These are phyloP conservation scores for Pterocarpus macrocarpus DNA, from an alignment of 306 rosid genomes.

Conservation along the genomic window DNA sequence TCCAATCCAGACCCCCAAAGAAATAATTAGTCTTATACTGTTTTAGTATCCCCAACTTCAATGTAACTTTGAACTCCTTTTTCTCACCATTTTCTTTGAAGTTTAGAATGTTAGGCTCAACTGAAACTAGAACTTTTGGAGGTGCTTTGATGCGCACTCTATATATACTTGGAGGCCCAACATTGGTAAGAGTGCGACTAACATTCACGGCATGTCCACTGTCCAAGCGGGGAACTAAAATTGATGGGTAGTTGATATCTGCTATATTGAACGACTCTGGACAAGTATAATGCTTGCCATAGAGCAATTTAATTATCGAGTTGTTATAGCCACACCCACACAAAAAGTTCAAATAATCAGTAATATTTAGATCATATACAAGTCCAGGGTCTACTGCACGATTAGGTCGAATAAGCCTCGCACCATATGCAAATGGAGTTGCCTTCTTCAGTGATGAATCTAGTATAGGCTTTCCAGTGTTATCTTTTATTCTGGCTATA, in stretches of 20 bases:
- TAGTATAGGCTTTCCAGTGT: not conserved
- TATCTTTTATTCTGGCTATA: not conserved
- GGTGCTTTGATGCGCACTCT: not conserved
- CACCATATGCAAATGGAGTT: not conserved
- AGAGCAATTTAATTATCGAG: too few species aligned
- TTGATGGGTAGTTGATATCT: not conserved
- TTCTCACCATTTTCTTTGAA: too few species aligned
- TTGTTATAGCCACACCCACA: not conserved
- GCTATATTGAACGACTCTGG: not conserved
- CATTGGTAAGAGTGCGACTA: not conserved
- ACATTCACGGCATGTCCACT: not conserved
- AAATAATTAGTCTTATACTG: too few species aligned
- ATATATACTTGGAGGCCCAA: not conserved
- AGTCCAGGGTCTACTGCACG: not conserved
- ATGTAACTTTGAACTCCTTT: too few species aligned
- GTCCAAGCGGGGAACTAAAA: not conserved
- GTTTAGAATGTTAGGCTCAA: too few species aligned
- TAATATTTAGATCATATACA: not conserved
- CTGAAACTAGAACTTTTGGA: too few species aligned
- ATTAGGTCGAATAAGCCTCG: not conserved
- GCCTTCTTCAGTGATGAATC: not conserved
- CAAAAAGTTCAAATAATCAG: not conserved
- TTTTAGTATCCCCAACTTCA: too few species aligned
- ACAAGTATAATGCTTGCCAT: not conserved
- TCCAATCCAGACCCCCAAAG: too few species aligned